Base-by-base conservation (phyloP, 495 filamentous ascomycete genomes). In the Hypomontagnella monticulosa region DNA sequence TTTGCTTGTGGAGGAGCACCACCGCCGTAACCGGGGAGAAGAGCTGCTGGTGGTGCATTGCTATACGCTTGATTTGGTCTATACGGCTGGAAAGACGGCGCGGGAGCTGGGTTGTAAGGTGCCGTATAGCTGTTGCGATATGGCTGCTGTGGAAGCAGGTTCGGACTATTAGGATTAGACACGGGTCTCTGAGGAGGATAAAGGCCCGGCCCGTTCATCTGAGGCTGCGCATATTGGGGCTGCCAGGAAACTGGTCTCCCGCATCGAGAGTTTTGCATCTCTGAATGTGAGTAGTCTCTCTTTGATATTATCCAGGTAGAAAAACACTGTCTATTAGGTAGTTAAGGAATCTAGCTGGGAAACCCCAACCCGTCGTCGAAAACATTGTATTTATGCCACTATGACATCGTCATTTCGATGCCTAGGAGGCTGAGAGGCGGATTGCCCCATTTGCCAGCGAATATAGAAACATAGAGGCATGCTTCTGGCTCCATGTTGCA, bases 191-290 rank as follows among this genome's bases (percentile, higher is more conserved):
- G 46, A 33, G 11, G 20, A 14, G 11, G 20, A 14, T 49, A 32
- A 33, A 10, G 14, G 27, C 11, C 19, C 32, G 0, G 50, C 3
- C 34, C 34, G 10, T 42, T 12, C 15, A 38, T 14, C 36, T 53
- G 50, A 27, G 50, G 50, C 16, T 53, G 34, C 1, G 34, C 50
- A 14, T 53, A 53, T 14, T 41, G 16, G 14, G 34, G 7, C 19
- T 53, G 50, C 50, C 50, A 53, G 20, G 50, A 53, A 40, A 4
- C 15, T 8, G 50, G 50, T 1, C 50, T 19, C 50, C 50, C 50
- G 8, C 41, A 41, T 32, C 41, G 50, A 20, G 50, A 37, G 16
- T 53, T 41, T 3, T 40, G 50, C 50, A 53, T 53, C 8, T 8
- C 14, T 4, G 14, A 20, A 12, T 27, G 37, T 20, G n/a, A n/a